Evolutionary conservation across 208 protist species (phyloP), one percentile per base, ranked within the genome.

Genomic region (Acanthamoeba sp.): DNA sequence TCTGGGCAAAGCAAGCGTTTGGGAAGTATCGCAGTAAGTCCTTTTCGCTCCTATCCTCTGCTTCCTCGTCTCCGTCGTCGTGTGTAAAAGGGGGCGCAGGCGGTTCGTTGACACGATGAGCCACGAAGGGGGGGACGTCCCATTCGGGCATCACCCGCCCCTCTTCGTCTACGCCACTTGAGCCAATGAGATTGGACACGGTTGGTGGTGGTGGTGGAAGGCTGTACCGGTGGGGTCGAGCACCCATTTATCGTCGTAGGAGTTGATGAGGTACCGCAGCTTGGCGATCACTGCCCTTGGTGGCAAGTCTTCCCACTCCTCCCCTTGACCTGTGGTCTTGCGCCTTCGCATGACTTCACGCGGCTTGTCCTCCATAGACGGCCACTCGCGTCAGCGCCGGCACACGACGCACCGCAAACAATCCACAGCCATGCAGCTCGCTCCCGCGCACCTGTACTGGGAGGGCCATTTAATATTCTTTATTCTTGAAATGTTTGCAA

Each of bases 81-180:
- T 34, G 32, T 9, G 27, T 14, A 76, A 16, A 22, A 32, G 66
- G 66, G 12, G 66, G 76, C 42, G 76, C 40, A 85, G 76, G 42
- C 20, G 76, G 76, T 34, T 85, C 76, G n/a, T 85, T 85, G 24
- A 85, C 76, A n/a, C 76, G 55, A 52, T 85, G 76, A 36, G 32
- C 76, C 14, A 34, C 36, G 40, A 57, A 55, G 76, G 6, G 76
- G 27, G 76, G 76, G 7, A 34, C 76, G 29, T 85, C 76, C 22
- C 32, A 85, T 29, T 85, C 76, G 76, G 76, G n/a, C 36, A 48
- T 55, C 42, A 85, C 42, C 4, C 4, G 42, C 7, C 76, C 76
- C 20, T n/a, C 42, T 7, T 85, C 76, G 55, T 85, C 76, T 85
- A 10, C 24, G 0, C 27, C 59, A 34, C 24, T 5, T 24, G 57